Base-by-base conservation (phyloP, 495 filamentous ascomycete species). In the Umbilicaria muhlenbergii region DNA sequence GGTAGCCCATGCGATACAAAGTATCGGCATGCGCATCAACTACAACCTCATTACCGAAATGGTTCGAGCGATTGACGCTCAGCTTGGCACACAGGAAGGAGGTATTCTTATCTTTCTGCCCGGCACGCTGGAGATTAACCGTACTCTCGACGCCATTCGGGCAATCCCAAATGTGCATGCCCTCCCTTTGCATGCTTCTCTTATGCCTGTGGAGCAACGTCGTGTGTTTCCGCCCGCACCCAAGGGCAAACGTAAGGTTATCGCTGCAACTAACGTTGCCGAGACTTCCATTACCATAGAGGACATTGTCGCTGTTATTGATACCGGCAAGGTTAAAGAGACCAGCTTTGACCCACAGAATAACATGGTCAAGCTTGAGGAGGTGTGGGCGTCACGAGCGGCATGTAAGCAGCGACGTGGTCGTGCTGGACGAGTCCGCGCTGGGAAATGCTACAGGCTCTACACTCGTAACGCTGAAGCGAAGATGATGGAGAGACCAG, bases 241-340 rank as follows among this genome's bases (percentile, higher is more conserved):
- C 0, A 58, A 58, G 16, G 87, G 86, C 1, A 86, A 81, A 60
- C 69, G 91, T 17, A 98, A 98, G 62, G 77, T 98, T 34, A 80
- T 98, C 17, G 83, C 84, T 11, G 82, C 91, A 1, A 98, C 91
- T 13, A 98, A 98, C 51, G 89, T 98, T 13, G 91, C 91, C 2
- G 91, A 98, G 57, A 98, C 91, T 0, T 96, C 91, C 10, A 96
- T 98, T 54, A 98, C 91, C 0, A 98, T 98, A 41, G 84, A 91
- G 45, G 91, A 98, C 53, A 81, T 96, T 32, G 88, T 96, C 11
- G 91, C 87, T 17, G 92, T 98, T 39, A 92, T 98, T 41, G 91
- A 98, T 55, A 87, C 81, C 6, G 91, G 91, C 14, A 77, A 83
- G 28, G 89, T 98, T 16, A 96, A 96, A 58, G 91, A 98, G 61